phyloP scores from a whole-genome alignment of 2,329 filamentous ascomycete genomes.

The Coniochaeta sp. region DNA sequence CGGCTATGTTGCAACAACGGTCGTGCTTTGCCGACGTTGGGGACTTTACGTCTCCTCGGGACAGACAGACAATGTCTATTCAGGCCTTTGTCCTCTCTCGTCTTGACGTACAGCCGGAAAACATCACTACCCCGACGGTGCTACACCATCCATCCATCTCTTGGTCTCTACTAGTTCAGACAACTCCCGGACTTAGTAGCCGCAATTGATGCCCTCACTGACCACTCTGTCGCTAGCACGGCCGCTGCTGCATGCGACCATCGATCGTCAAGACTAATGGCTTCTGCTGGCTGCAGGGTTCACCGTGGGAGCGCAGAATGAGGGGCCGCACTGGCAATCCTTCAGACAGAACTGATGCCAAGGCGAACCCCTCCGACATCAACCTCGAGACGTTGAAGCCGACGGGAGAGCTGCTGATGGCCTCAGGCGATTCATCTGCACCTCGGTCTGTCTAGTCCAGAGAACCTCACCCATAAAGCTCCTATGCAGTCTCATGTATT shows the following conservation, averaged over 20 bases:
- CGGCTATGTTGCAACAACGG: neutral
- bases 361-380: slow-evolving; percentile 1
- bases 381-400: neutral
- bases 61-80: no score
- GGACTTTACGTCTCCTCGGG: neutral
- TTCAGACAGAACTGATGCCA: neutral
- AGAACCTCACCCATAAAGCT: neutral
- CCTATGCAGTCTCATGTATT: no score
- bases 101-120: no score
- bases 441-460: no score
- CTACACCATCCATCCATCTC: no score
- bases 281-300: neutral
- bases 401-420: neutral
- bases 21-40: neutral
- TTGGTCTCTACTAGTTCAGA: neutral
- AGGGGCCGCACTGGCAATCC: slow-evolving; percentile 1
- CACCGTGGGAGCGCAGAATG: neutral
- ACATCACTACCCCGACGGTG: no score
- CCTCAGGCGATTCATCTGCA: neutral
- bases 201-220: neutral
- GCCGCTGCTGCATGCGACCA: neutral
- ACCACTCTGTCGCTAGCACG: neutral
- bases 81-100: no score
- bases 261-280: neutral
- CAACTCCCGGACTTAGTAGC: neutral